These are phyloP conservation scores for Urtica urens DNA, from an alignment of 306 rosid species.

Conservation along the genomic window DNA sequence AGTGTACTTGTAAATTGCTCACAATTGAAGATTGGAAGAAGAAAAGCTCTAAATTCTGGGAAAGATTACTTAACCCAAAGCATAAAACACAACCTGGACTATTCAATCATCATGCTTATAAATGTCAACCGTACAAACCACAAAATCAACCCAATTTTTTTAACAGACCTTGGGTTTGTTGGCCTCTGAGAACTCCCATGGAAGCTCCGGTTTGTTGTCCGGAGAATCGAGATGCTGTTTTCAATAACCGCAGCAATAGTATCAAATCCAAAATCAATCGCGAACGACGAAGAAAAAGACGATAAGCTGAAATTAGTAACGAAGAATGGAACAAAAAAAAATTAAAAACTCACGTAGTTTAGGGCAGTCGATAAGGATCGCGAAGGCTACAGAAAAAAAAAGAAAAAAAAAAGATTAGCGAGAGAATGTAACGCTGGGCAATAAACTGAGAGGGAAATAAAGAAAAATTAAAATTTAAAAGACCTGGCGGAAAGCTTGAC, in stretches of 20 bases:
- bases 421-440: constrained; percentile 7
- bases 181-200: constrained; percentile 60
- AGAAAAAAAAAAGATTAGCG: constrained; percentile 4
- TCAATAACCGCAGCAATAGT: constrained; percentile 8
- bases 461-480: neutral
- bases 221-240: constrained; percentile 78
- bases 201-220: constrained; percentile 66
- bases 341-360: constrained; percentile 67
- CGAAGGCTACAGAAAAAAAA: constrained; percentile 32
- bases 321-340: no score
- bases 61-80: no score
- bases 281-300: no score
- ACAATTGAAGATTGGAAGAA: no score
- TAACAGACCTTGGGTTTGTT: constrained; percentile 53
- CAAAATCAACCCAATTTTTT: no score
- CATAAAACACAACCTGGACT: no score
- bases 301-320: no score
- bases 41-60: no score
- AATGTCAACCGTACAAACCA: no score
- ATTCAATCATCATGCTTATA: no score
- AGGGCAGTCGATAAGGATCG: constrained; percentile 86
- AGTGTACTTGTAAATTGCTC: no score
- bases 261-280: neutral
- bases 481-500: constrained; percentile 79
- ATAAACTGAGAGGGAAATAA: constrained; percentile 5